Conservation (phyloP, 1,284 basidiomycete genomes). For the Athelia sp. region DNA sequence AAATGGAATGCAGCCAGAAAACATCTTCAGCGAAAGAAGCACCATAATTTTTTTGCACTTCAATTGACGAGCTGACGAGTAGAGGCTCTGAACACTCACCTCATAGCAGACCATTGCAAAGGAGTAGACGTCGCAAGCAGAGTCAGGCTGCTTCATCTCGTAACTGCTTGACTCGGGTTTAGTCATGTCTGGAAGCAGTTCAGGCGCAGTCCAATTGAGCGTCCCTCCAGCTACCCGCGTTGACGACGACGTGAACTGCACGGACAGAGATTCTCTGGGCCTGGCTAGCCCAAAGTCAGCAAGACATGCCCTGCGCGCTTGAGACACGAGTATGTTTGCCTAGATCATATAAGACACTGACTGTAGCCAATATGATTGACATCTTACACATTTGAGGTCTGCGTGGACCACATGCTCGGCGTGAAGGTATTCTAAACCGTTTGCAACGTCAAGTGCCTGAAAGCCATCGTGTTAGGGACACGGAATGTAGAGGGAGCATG, state of each 20-base stretch:
- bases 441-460: not conserved
- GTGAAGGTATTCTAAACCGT: not conserved
- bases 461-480: too few species aligned
- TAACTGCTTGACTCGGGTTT: too few species aligned
- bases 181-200: not conserved
- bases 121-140: not conserved
- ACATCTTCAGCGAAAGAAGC: not conserved
- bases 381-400: not conserved
- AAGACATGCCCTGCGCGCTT: not conserved
- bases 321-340: not conserved
- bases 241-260: not conserved
- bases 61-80: too few species aligned
- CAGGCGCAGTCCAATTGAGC: not conserved
- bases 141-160: not conserved
- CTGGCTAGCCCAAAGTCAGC: not conserved
- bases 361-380: too few species aligned
- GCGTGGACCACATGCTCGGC: not conserved
- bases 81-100: too few species aligned
- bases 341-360: not conserved
- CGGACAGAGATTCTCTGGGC: not conserved
- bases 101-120: not conserved
- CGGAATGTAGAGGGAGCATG: too few species aligned
- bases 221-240: not conserved
- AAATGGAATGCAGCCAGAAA: not conserved
- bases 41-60: too few species aligned